A percentile compares a stretch with the other conserved stretches of the same genome.
Evolutionary conservation across 2,329 filamentous ascomycete genomes (phyloP).

Genomic region (Mycogone perniciosa): DNA sequence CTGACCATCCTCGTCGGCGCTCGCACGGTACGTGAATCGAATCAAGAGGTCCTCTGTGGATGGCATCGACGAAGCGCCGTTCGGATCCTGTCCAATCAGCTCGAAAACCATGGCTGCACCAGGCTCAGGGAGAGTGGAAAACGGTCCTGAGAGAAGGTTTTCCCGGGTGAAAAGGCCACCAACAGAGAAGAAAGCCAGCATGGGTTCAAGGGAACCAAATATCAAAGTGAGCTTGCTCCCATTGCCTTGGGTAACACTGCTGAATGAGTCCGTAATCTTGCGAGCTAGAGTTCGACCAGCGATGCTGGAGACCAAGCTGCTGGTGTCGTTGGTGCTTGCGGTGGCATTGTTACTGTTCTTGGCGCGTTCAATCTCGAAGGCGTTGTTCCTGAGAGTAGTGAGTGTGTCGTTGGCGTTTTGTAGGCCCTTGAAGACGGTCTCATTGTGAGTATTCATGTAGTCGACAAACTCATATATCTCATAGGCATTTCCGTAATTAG

Average conservation of each 20-base stretch:
- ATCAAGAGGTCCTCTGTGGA: constrained; percentile 38
- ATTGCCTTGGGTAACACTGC: constrained; percentile 36
- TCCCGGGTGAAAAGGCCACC: constrained; percentile 40
- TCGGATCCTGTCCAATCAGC: constrained; percentile 32
- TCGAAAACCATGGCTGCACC: constrained; percentile 74
- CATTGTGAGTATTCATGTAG: constrained; percentile 49
- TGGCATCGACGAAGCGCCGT: constrained; percentile 18
- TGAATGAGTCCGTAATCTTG: constrained; percentile 38
- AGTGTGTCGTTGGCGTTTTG: constrained; percentile 23
- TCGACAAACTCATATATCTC: constrained; percentile 49
- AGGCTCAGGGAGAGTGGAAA: constrained; percentile 51
- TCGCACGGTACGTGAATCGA: constrained; percentile 51
- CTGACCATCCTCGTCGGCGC: constrained; percentile 30
- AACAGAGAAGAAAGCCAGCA: constrained; percentile 50
- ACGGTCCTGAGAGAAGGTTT: constrained; percentile 41
- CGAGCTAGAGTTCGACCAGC: constrained; percentile 47
- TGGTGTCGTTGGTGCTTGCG: constrained; percentile 28
- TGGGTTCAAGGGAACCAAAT: constrained; percentile 49
- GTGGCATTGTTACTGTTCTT: constrained; percentile 51
- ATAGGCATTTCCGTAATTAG: constrained; percentile 45
- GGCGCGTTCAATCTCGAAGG: constrained; percentile 59
- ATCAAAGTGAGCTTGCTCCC: constrained; percentile 44
- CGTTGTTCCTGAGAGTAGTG: constrained; percentile 53
- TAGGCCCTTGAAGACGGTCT: constrained; percentile 35
- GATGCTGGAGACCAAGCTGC: constrained; percentile 37